phyloP scores from a whole-genome alignment of 352 stramenopile genomes.

The Pythium rhizo-oryzae region DNA sequence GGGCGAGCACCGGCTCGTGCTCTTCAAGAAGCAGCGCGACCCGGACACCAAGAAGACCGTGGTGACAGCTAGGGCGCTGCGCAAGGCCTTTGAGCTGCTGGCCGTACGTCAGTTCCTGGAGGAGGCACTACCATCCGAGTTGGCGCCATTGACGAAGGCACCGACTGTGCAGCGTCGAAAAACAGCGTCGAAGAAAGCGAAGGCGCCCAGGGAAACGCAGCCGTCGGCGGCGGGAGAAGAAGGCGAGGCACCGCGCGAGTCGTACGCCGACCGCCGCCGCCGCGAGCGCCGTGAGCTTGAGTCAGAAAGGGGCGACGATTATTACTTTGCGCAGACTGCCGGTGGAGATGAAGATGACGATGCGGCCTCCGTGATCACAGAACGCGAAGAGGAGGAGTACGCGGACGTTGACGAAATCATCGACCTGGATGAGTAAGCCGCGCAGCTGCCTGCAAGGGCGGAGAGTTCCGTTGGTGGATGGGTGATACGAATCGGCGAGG shows the following conservation, averaged over 20 bases:
- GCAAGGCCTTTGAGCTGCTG: constrained; percentile 62
- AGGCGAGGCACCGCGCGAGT: constrained; percentile 20
- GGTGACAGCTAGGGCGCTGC: constrained; percentile 60
- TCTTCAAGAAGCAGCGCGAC: constrained; percentile 63
- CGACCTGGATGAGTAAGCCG: constrained; percentile 54
- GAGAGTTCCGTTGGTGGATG: too few relatives aligned
- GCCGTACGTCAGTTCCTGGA: constrained; percentile 62
- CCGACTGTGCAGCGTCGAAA: constrained; percentile 54
- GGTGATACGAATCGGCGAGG: too few relatives aligned
- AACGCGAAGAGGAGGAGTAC: too few relatives aligned
- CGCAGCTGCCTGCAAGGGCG: too few relatives aligned
- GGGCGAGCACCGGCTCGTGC: constrained; percentile 63
- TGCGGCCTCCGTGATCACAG: constrained; percentile 6
- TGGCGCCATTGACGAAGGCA: constrained; percentile 58
- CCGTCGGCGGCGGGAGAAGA: not conserved
- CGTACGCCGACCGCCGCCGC: constrained; percentile 31
- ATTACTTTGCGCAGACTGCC: constrained; percentile 34
- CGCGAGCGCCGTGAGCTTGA: constrained; percentile 26
- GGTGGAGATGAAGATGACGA: constrained; percentile 4
- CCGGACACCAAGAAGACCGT: constrained; percentile 34
- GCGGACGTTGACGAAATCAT: constrained; percentile 40
- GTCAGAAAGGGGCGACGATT: constrained; percentile 43
- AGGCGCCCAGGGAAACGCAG: not conserved
- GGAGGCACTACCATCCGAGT: constrained; percentile 33
- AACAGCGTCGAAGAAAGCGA: constrained; percentile 27